These are phyloP conservation scores for Aspergillus melleus DNA, from an alignment of 2,329 filamentous ascomycete genomes.

Conservation along the genomic window DNA sequence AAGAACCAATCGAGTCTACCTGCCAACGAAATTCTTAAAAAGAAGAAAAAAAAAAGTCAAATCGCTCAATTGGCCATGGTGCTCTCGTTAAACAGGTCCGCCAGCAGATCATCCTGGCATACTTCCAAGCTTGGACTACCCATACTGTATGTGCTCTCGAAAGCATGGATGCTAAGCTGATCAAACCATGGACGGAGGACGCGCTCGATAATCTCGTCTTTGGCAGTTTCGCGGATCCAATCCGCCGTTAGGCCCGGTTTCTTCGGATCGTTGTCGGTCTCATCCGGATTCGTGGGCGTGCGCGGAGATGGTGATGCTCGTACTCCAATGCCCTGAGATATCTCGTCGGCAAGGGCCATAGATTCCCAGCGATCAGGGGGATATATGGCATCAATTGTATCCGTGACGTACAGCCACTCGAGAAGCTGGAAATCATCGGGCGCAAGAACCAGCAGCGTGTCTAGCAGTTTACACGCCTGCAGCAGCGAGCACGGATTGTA, in stretches of 20 bases:
- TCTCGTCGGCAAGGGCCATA: conserved; percentile 77
- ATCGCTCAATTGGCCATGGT: conserved; percentile 48
- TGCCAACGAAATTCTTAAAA: neutral
- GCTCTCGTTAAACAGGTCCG: conserved; percentile 77
- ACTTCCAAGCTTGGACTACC: conserved; percentile 64
- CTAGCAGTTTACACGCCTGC: conserved; percentile 91
- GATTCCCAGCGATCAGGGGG: conserved; percentile 68
- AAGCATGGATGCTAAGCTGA: conserved; percentile 87
- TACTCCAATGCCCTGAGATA: conserved; percentile 72
- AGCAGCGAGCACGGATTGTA: conserved; percentile 77
- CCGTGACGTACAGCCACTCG: conserved; percentile 96
- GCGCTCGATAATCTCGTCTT: conserved; percentile 67
- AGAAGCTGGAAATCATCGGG: conserved; percentile 98
- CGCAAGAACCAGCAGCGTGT: conserved; percentile 79
- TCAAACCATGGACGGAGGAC: conserved; percentile 86
- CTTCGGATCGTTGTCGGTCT: conserved; percentile 33
- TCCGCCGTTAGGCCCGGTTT: conserved; percentile 46
- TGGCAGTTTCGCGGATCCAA: conserved; percentile 54
- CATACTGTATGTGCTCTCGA: conserved; percentile 91
- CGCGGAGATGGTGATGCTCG: conserved; percentile 30
- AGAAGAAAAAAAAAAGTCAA: neutral
- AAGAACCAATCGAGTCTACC: neutral
- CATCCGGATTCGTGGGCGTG: conserved; percentile 27
- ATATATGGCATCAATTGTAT: conserved; percentile 95
- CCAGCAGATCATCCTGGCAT: conserved; percentile 65